Base-by-base conservation (phyloP, 2,329 filamentous ascomycete species). In the Calycina herbarum region DNA sequence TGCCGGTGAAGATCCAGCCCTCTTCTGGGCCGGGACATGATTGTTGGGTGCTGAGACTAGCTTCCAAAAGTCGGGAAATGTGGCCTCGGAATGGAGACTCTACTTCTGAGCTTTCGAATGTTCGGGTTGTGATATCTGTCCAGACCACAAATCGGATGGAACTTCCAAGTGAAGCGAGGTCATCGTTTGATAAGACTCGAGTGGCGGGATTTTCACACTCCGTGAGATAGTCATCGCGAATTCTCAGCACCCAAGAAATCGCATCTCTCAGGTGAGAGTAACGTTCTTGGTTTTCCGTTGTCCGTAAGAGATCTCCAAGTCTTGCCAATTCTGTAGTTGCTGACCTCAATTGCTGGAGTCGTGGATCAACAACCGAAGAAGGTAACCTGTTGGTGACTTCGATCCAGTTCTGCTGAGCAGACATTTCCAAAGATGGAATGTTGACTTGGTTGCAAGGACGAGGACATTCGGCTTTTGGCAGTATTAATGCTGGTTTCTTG, bases 61-160 rank as follows among this genome's bases (percentile, higher is more conserved):
- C 42, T 13, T 59, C 57, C 2, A 64, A 31, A 15, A 64, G 57
- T 6, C 57, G 62, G 20, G 62, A 54, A 6, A 64, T 64, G 33
- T 60, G 57, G 11, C 62, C 62, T 17, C 62, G 57, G 27, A 54
- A 54, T 20, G 62, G 62, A 1, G 62, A 64, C 40, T 59, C 57
- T 3, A 59, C 45, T 33, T 64, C 62, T 5, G 62, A 6, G n/a
- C 40, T 35, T 60, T 64, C 62, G 45, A 64, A 64, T 13, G 57
- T 64, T 24, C 62, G 62, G 10, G 62, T 56, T 13, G 57, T 60
- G 42, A 64, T 64, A 33, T 64, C 62, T 29, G 57, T 56, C 62
- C 62, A 64, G 20, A 60, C 13, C 13, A 60, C 35, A 10, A 59
- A 59, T 33, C 62, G 57, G 8, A 64, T 64, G 13, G 62, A 64